Percentiles rank a stretch among this genome's conserved stretches.
Conservation (phyloP, 1,284 basidiomycete species). For the Omphalotus olearius region DNA sequence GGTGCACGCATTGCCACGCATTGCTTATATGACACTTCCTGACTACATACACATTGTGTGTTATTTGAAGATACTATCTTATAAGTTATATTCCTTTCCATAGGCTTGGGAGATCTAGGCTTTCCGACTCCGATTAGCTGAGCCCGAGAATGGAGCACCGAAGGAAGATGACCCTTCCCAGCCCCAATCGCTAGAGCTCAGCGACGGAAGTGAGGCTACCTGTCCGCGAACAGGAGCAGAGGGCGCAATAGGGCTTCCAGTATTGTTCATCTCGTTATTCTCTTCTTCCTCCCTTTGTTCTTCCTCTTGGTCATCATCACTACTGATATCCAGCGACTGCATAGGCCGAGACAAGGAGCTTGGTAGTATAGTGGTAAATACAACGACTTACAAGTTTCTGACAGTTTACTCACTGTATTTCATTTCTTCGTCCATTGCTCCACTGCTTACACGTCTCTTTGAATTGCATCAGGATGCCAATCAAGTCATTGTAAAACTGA, state of each 20-base stretch:
- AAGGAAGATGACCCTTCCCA: constrained; percentile 14
- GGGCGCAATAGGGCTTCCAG: too few relatives aligned
- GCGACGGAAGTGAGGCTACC: constrained; percentile 27
- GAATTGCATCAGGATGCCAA: constrained; percentile 67
- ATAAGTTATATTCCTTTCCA: too few relatives aligned
- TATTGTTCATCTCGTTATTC: too few relatives aligned
- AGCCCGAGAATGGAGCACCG: too few relatives aligned
- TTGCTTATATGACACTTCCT: too few relatives aligned
- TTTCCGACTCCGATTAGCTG: too few relatives aligned
- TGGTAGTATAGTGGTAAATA: constrained; percentile 1
- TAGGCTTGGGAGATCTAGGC: too few relatives aligned
- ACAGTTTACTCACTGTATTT: constrained; percentile 40
- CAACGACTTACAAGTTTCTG: background rate
- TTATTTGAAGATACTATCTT: too few relatives aligned
- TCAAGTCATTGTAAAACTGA: constrained; percentile 84
- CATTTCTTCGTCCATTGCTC: constrained; percentile 65
- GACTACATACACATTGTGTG: too few relatives aligned
- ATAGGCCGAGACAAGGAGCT: constrained; percentile 38
- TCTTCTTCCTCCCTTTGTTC: constrained; percentile 9
- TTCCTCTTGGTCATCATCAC: constrained; percentile 15
- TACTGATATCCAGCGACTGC: constrained; percentile 33
- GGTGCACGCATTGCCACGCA: too few relatives aligned
- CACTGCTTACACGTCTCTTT: constrained; percentile 74
- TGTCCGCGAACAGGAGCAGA: background rate
- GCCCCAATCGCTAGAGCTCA: constrained; percentile 34